Base-by-base conservation (phyloP, 2,329 filamentous ascomycete species). In the Ascochyta koolunga region DNA sequence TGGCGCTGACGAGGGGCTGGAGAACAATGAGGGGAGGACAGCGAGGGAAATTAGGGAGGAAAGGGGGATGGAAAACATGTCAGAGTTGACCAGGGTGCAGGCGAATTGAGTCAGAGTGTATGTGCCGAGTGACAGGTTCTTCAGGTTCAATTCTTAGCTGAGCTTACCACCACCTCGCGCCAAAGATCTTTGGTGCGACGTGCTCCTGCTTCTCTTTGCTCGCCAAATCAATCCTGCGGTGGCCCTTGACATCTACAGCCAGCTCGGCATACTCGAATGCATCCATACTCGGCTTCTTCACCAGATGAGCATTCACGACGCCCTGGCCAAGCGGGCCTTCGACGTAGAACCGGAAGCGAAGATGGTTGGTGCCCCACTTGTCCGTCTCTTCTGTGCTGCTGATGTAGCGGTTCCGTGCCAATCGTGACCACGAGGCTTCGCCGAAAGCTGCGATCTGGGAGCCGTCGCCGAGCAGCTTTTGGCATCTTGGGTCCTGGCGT, bases 331-430 rank as follows among this genome's bases (percentile, higher is more conserved):
- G 78, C 2, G 90, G 88, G 0, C 93, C 93, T 70, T 93, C 87
- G 33, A 96, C 87, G 84, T 90, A 70, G 73, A 97, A 97, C 64
- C 91, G 87, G 83, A 97, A 91, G 59, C 86, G 78, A 59, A 97
- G 73, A 72, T 97, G 92, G 59, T 96, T 88, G 18, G 86, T 87
- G 4, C 93, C 93, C 57, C 86, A 82, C 10, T 82, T 78, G 69
- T 97, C 93, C 6, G 83, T 91, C 57, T 85, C 85, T 19, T 85
- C 78, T 0, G 83, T 86, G 1, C 88, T 89, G 65, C 82, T 80
- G 61, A 87, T 81, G 18, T 79, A 80, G 53, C 85, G 76, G 54
- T 85, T 85, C 50, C 83, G 76, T 19, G 89, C 87, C 91, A 91
- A 96, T 68, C 91, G 90, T 72, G 89, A 95, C 72, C 81, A 83